phyloP scores from a whole-genome alignment of 1,139 yeast genomes.

The Yamadazyma taylorii region DNA sequence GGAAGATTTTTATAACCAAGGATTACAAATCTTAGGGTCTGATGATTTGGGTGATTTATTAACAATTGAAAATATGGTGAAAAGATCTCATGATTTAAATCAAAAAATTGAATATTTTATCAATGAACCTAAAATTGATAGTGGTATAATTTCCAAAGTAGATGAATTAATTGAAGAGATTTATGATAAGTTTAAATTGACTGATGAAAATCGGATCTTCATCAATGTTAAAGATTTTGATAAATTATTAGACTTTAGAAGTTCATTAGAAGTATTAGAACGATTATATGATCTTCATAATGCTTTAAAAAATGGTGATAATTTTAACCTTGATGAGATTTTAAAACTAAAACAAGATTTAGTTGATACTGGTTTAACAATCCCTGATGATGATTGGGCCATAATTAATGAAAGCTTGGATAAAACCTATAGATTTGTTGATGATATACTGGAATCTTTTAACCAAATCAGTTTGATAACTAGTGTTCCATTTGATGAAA shows the following conservation, averaged over 20 bases:
- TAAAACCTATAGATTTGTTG: conserved; percentile 45
- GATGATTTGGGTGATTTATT: conserved; percentile 26
- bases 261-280: conserved; percentile 14
- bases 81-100: conserved; percentile 31
- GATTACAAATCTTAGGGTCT: conserved; percentile 34
- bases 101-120: conserved; percentile 27
- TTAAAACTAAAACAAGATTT: conserved; percentile 25
- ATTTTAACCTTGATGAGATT: conserved; percentile 23
- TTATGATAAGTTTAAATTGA: conserved; percentile 14
- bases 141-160: conserved; percentile 8
- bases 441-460: conserved; percentile 1
- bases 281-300: conserved; percentile 11
- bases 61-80: conserved; percentile 26
- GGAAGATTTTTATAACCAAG: conserved; percentile 38
- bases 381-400: conserved; percentile 20
- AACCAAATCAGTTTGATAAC: not conserved
- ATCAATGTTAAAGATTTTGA: conserved; percentile 14
- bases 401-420: conserved; percentile 8
- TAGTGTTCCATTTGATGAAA: not conserved
- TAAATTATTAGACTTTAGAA: conserved; percentile 14
- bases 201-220: conserved; percentile 14
- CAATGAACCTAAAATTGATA: conserved; percentile 4
- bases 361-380: conserved; percentile 27
- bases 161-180: conserved; percentile 16
- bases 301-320: conserved; percentile 6